These are phyloP conservation scores for Lentinula raphanica DNA, from an alignment of 768 basidiomycete species.

Conservation along the genomic window DNA sequence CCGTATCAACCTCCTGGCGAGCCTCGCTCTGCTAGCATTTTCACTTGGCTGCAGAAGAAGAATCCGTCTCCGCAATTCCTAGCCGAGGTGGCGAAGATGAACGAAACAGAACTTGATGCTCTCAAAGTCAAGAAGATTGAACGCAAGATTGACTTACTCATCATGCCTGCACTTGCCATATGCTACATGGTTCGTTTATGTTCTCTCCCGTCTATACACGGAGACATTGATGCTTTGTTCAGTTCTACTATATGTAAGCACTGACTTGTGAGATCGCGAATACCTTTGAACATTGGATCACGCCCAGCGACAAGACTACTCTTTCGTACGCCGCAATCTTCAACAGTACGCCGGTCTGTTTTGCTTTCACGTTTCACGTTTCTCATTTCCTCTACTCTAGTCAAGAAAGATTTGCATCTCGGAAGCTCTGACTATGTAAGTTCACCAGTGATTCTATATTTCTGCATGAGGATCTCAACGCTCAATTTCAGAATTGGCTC, in stretches of 20 bases:
- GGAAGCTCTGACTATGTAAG: slow-evolving; percentile 25
- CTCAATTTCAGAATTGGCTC: slow-evolving; percentile 18
- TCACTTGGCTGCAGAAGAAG: slow-evolving; percentile 17
- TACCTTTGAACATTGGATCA: too few relatives aligned
- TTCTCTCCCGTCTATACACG: too few relatives aligned
- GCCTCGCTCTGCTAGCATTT: slow-evolving; percentile 4
- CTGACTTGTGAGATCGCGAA: too few relatives aligned
- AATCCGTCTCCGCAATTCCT: slow-evolving; percentile 16
- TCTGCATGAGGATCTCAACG: background rate
- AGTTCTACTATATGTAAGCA: slow-evolving; percentile 20
- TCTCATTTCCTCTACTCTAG: background rate
- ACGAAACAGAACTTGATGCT: slow-evolving; percentile 13
- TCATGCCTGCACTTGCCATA: slow-evolving; percentile 14
- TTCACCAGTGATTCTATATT: slow-evolving; percentile 10
- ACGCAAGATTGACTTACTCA: slow-evolving; percentile 17
- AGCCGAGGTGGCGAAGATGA: slow-evolving; percentile 16
- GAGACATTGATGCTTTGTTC: background rate
- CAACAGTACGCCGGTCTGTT: slow-evolving; percentile 8
- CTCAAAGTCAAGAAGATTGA: slow-evolving; percentile 16
- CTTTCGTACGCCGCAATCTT: slow-evolving; percentile 26
- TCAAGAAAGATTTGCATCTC: slow-evolving; percentile 27
- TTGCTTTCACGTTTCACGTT: background rate
- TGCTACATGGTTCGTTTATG: slow-evolving; percentile 18
- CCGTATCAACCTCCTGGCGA: slow-evolving; percentile 6
- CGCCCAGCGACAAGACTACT: slow-evolving; percentile 19